Evolutionary conservation across 257 asterid species (phyloP).

Genomic region (Plantago ovata): DNA sequence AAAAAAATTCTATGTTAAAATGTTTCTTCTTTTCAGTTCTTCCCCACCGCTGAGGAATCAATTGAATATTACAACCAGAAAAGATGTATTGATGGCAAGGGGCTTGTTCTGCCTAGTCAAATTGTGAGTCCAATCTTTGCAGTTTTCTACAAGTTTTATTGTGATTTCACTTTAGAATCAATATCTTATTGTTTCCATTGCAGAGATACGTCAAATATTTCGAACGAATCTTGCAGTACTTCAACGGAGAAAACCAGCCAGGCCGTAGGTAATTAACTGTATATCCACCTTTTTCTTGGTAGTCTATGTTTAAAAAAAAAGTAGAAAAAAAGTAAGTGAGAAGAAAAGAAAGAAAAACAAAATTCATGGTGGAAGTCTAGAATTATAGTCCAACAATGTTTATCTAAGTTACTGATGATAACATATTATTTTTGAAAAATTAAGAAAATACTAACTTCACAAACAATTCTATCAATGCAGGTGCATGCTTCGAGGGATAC

Average conservation of each 20-base stretch:
- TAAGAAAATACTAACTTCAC: not conserved
- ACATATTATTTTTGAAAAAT: not conserved
- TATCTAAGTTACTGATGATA: constrained; percentile 8
- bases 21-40: constrained; percentile 51
- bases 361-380: not conserved
- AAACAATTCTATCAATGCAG: constrained; percentile 39
- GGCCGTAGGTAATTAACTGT: constrained; percentile 68
- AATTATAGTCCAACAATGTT: constrained; percentile 14
- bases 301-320: too few species aligned
- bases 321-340: too few species aligned
- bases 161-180: constrained; percentile 10
- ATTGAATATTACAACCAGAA: constrained; percentile 95
- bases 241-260: constrained; percentile 97
- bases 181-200: constrained; percentile 18
- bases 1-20: constrained; percentile 13
- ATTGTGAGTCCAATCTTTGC: constrained; percentile 52
- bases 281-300: too few species aligned
- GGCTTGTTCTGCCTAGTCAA: constrained; percentile 97
- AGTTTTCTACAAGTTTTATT: constrained; percentile 13
- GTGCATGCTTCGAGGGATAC: constrained; percentile 96
- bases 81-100: constrained; percentile 92
- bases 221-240: constrained; percentile 75
- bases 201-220: constrained; percentile 98
- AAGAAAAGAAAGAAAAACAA: too few species aligned
- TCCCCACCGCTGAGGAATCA: constrained; percentile 97